Evolutionary conservation across 768 basidiomycete species (phyloP), one percentile per base, ranked within the genome.

Genomic region (Pleurotus tuber-regium): DNA sequence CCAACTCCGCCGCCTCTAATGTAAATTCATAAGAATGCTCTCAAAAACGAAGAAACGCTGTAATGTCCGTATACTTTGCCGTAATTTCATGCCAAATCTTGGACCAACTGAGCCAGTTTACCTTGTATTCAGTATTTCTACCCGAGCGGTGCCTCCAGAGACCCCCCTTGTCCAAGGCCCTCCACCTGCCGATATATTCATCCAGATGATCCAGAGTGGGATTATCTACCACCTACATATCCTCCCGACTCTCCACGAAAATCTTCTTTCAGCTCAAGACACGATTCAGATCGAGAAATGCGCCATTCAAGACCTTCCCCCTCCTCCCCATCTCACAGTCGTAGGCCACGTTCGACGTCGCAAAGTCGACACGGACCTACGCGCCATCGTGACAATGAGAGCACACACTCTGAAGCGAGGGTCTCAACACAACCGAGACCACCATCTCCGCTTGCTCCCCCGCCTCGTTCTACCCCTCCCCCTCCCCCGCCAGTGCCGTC

Each of bases 141-240:
- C 30, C 19, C 46, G 21, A 48, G 35, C 35, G 46, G 46, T 19
- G 31, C 31, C 11, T 31, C 46, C 4, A 33, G 31, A 21, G 46
- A 18, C 18, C 46, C 46, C 11, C 46, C 29, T 2, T 48, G 46
- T 14, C 46, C 16, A 10, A 16, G 30, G n/a, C 8, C 7, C 4
- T 19, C 18, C 10, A 33, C 4, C 31, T 48, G 46, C 46, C n/a
- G 31, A 23, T 48, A 18, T 21, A 21, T 30, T 10, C 46, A 48
- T n/a, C 46, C 46, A 31, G 31, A 31, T 12, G 46, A 48, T 26
- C 46, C 46, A 16, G 30, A 48, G n/a, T 48, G 46, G 46, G 16
- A 4, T 14, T 30, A 14, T 33, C 30, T 33, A 9, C 30, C 28
- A 21, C 30, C 43, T 11, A 24, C 31, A 14, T 23, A 33, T 18